Percentiles rank a stretch among this genome's conserved stretches.
These are phyloP conservation scores for Elongisporangium prolatum DNA, from an alignment of 352 stramenopile species.

Conservation along the genomic window DNA sequence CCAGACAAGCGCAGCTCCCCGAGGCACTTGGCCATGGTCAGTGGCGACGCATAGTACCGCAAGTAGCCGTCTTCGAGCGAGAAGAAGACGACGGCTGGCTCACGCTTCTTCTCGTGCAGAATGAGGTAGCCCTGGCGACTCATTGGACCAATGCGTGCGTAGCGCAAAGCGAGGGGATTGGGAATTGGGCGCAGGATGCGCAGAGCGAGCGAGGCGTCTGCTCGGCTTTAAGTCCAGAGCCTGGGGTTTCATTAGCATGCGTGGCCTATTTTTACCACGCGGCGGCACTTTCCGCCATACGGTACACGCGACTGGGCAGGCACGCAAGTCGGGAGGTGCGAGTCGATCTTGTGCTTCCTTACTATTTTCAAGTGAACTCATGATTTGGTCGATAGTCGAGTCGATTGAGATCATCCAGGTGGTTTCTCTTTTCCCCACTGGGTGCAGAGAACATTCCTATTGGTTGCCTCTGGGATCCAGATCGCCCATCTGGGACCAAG, in stretches of 20 bases:
- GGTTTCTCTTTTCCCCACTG: not conserved
- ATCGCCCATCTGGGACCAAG: not conserved
- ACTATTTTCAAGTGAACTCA: not conserved
- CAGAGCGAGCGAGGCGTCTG: not conserved
- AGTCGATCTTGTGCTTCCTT: not conserved
- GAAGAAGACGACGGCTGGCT: conserved; percentile 57
- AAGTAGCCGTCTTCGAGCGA: conserved; percentile 80
- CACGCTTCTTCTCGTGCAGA: conserved; percentile 57
- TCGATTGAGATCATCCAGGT: not conserved
- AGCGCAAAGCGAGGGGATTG: conserved; percentile 1
- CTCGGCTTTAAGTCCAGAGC: not conserved
- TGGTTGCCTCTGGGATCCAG: not conserved
- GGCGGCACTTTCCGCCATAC: not conserved
- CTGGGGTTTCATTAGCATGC: not conserved
- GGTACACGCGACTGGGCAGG: not conserved
- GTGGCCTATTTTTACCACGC: not conserved
- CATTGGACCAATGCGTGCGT: conserved; percentile 19
- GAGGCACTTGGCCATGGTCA: conserved; percentile 33
- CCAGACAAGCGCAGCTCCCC: conserved; percentile 73
- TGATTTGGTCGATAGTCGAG: not conserved
- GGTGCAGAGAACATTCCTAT: not conserved
- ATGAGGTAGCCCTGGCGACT: conserved; percentile 78
- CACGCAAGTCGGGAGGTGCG: not conserved
- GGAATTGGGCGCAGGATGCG: not conserved
- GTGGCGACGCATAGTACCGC: conserved; percentile 48